These are phyloP conservation scores for Rhodotorula sp. DNA, from an alignment of 1,284 basidiomycete genomes.

Conservation along the genomic window DNA sequence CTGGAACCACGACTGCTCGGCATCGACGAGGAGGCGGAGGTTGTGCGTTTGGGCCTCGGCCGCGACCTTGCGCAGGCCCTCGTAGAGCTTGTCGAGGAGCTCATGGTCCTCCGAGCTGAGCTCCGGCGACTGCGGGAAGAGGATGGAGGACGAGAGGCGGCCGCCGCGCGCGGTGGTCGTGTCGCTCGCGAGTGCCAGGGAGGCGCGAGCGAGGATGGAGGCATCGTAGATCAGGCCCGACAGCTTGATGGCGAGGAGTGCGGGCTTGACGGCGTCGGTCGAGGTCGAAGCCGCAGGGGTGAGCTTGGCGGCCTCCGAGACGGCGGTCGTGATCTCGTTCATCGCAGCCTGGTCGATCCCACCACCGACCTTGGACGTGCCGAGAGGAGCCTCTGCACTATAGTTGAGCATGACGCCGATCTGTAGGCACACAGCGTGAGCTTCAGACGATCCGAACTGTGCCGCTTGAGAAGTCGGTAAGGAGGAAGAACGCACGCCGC, in stretches of 20 bases:
- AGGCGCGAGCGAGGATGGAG: slow-evolving; percentile 41
- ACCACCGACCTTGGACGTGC: slow-evolving; percentile 13
- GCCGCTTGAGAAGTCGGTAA: not conserved
- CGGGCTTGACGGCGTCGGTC: slow-evolving; percentile 32
- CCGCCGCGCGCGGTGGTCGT: slow-evolving; percentile 16
- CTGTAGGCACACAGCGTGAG: slow-evolving; percentile 14
- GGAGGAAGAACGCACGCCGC: slow-evolving; percentile 24
- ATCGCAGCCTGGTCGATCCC: slow-evolving; percentile 32
- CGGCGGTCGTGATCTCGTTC: slow-evolving; percentile 36
- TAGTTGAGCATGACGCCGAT: slow-evolving; percentile 47
- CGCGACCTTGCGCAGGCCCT: slow-evolving; percentile 34
- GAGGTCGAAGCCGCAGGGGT: slow-evolving; percentile 1
- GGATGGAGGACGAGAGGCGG: slow-evolving; percentile 10
- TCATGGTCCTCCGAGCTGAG: slow-evolving; percentile 42
- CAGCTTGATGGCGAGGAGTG: slow-evolving; percentile 45
- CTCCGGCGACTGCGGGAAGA: slow-evolving; percentile 37
- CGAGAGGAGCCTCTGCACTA: slow-evolving; percentile 44
- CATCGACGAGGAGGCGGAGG: slow-evolving; percentile 46
- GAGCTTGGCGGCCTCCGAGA: slow-evolving; percentile 38
- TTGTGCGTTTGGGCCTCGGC: slow-evolving; percentile 36
- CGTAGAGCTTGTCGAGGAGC: slow-evolving; percentile 38
- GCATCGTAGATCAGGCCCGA: slow-evolving; percentile 45
- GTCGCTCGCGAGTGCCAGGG: slow-evolving; percentile 37
- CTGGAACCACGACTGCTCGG: slow-evolving; percentile 47
- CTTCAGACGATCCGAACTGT: not conserved